Evolutionary conservation across 2,329 filamentous ascomycete species (phyloP), one percentile per base, ranked within the genome.

Genomic region (Fusarium sp.): DNA sequence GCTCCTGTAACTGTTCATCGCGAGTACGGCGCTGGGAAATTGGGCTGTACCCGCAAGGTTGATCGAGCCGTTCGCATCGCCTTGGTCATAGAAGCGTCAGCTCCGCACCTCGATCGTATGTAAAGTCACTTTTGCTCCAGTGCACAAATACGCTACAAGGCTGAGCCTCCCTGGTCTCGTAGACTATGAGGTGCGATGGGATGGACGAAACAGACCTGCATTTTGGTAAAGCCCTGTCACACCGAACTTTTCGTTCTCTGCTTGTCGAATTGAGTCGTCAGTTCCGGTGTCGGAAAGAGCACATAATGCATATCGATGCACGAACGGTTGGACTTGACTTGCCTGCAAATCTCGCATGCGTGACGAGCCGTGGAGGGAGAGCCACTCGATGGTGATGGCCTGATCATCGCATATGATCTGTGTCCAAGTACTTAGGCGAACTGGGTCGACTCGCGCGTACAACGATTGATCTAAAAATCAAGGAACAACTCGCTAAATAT

Each of bases 331-430:
- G n/a, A 11, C 44, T 49, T 21, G 29, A 14, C 56, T 5, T 25
- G 3, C 56, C 56, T 52, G 56, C 56, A 60, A 33, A 60, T 39
- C 15, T 52, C 56, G 18, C 56, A 52, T 23, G 56, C 56, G 18
- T 60, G 25, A 39, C 56, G 56, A 1, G 33, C 35, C 8, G 46
- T 33, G 8, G 15, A 19, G 16, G 46, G n/a, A 51, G 46, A 33
- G 3, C 8, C n/a, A 11, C 46, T 16, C 10, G 46, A 33, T 12
- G 46, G 19, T 11, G 46, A 33, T 33, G n/a, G 46, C n/a, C 16
- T 19, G 9, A 23, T 51, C 29, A 51, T 51, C 11, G 16, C n/a
- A 19, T 33, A 33, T 23, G n/a, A 23, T 1, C 16, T n/a, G n/a
- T n/a, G n/a, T 49, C 8, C 4, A 19, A 3, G 46, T 10, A 19